Base-by-base conservation (phyloP, 192 early-diverging fungal species). In the Dimargaris cristalligena region DNA sequence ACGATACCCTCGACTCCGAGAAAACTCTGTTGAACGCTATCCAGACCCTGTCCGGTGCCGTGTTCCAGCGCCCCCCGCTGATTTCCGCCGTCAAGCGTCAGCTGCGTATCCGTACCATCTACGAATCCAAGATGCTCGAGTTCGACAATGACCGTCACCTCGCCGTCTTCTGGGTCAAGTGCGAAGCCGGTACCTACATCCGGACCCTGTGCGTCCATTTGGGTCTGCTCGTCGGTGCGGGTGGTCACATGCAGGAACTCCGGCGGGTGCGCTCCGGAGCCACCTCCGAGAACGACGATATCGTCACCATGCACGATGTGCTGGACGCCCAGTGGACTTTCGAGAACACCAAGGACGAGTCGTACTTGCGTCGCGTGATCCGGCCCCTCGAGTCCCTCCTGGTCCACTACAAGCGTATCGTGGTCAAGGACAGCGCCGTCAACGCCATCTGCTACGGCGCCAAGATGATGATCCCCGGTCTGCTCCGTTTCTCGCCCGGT, bases 381-480 rank as follows among this genome's bases (percentile, higher is more conserved):
- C 85, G 88, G 47, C 95, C 95, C 46, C 78, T 99, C 41, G 95
- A 99, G 72, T 80, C 90, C 49, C 81, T 99, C 29, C 81, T 99
- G 61, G 87, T 84, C 26, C 79, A 79, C 4, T 99, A 93, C 83
- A 99, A 99, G 82, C 89, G 95, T 59, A 71, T 99, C 44, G 91
- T 99, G 35, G 91, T 99, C 51, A 99, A 99, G 83, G 93, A 99
- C 76, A 87, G 83, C 67, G 90, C 93, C 6, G 90, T 99, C 63
- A 99, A 99, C 65, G 90, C 95, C 48, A 88, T 99, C 65, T 99
- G 95, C 83, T 99, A 99, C 67, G 95, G 95, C 60, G 95, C 95
- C 66, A 95, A 97, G 80, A 71, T 97, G 50, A 97, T 99, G 95
- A 80, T 99, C 56, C 95, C 95, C 25, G 95, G 95, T 69, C 83